Evolutionary conservation across 441 rosid genomes (phyloP), one percentile per base, ranked within the genome.

Genomic region (Melastoma candidum): DNA sequence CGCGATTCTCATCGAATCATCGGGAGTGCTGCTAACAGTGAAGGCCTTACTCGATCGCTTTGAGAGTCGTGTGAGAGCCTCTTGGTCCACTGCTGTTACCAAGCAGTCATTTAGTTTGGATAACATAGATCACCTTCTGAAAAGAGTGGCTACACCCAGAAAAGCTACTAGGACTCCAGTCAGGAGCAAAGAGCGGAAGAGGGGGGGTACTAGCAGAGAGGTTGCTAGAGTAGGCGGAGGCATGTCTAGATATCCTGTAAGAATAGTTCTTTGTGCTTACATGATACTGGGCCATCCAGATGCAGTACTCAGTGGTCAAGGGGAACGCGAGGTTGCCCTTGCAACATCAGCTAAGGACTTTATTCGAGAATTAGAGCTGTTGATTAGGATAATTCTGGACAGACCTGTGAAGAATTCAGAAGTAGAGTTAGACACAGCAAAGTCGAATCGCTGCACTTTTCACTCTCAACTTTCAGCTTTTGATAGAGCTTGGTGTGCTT

Each of bases 271-370:
- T 45, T 85, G 90, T 73, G 93, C 97, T 12, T 89, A 82, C 80
- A 89, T 89, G 96, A 84, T 88, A 63, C 58, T 86, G 54, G 90
- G 96, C 36, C 98, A 86, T 74, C 96, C 97, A 9, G 95, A 88
- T 71, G 95, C 93, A n/a, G 99, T 93, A 54, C 77, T 89, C 57
- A 93, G 88, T 51, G 78, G 82, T 48, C 90, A 68, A 71, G 99
- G 96, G 53, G 90, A 80, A 60, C 90, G 75, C 61, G 97, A 93
- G 73, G 71, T 68, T 66, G 68, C 90, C 67, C 74, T 89, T 61
- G 79, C 86, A 44, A 63, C 67, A 62, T 77, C 96, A 46, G 90
- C 97, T 1, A 72, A 68, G 58, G 77, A 71, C 41, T 83, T 93
- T 53, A 61, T 83, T 52, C 71, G 36, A 57, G 87, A 84, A 72